A percentile compares a stretch with the other conserved stretches of the same genome.
Evolutionary conservation across 768 basidiomycete genomes (phyloP).

Genomic region (Hericium coralloides): DNA sequence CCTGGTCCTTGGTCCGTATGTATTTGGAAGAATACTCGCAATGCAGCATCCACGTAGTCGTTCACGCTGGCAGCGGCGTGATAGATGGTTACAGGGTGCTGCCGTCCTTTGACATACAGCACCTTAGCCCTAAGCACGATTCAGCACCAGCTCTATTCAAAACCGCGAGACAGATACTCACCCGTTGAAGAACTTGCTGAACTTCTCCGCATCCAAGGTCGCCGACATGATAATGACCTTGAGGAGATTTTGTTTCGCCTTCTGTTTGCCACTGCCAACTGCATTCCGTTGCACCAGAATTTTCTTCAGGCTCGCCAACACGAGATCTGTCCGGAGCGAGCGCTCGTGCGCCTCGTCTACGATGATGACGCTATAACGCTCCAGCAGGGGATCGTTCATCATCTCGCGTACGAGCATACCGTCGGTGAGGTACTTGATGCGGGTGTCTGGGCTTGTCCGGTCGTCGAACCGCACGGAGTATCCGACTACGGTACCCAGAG

Average conservation of each 20-base stretch:
- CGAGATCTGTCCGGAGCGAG: conserved; percentile 86
- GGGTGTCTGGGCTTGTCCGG: conserved; percentile 54
- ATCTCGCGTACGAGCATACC: conserved; percentile 96
- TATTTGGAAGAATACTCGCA: conserved; percentile 92
- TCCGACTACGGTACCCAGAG: conserved; percentile 74
- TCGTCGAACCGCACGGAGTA: conserved; percentile 98
- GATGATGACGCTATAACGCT: conserved; percentile 78
- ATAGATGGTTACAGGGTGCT: conserved; percentile 82
- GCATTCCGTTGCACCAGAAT: conserved; percentile 68
- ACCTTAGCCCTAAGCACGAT: conserved; percentile 62
- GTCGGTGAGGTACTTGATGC: conserved; percentile 95
- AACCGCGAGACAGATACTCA: conserved; percentile 28
- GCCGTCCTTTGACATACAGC: conserved; percentile 86
- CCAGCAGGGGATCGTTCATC: conserved; percentile 66
- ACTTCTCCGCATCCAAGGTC: conserved; percentile 92
- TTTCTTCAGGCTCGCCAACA: conserved; percentile 83
- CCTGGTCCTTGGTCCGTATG: conserved; percentile 74
- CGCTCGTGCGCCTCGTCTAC: conserved; percentile 98
- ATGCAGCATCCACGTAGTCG: conserved; percentile 84
- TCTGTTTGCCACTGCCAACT: conserved; percentile 34
- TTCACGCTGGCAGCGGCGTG: conserved; percentile 64
- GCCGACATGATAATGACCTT: conserved; percentile 98
- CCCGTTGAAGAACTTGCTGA: conserved; percentile 82
- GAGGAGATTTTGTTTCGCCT: conserved; percentile 50
- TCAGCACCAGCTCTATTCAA: not conserved